These are phyloP conservation scores for Globisporangium acanthophoron DNA, from an alignment of 352 stramenopile genomes.

Conservation along the genomic window DNA sequence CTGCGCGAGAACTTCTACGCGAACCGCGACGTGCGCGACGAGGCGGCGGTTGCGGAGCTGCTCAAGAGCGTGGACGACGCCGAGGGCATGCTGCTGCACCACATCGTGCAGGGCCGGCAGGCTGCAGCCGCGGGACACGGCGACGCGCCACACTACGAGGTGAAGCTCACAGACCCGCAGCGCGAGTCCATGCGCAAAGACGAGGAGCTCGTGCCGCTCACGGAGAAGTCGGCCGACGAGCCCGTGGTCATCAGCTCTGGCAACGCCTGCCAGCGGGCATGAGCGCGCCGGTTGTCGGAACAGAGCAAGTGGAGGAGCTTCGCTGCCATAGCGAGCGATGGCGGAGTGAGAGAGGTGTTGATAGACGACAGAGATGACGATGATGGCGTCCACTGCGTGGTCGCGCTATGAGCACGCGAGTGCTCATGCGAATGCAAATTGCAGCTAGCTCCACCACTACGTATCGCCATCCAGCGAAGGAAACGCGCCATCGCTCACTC, in stretches of 20 bases:
- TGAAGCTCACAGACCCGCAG: conserved; percentile 79
- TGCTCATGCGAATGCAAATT: no score
- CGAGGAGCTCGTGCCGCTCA: conserved; percentile 76
- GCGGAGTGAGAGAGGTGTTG: neutral
- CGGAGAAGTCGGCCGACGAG: conserved; percentile 62
- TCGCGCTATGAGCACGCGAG: no score
- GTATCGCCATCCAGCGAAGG: no score
- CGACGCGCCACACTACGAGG: conserved; percentile 45
- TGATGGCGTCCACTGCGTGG: no score
- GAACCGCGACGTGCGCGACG: conserved; percentile 57
- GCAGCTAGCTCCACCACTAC: no score
- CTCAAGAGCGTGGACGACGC: conserved; percentile 76
- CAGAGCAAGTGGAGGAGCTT: neutral
- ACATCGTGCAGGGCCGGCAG: conserved; percentile 77
- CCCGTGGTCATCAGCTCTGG: conserved; percentile 78
- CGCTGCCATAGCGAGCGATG: neutral
- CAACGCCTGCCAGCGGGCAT: conserved; percentile 64
- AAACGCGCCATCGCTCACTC: no score
- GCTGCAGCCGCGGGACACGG: conserved; percentile 26
- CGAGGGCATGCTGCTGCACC: conserved; percentile 79
- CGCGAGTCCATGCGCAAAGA: conserved; percentile 73
- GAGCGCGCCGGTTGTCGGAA: neutral
- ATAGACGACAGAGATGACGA: neutral
- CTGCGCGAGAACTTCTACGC: conserved; percentile 65
- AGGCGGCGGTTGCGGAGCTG: conserved; percentile 44